Conservation (phyloP, 805 yeast species). For the Saturnispora gosingensis region DNA sequence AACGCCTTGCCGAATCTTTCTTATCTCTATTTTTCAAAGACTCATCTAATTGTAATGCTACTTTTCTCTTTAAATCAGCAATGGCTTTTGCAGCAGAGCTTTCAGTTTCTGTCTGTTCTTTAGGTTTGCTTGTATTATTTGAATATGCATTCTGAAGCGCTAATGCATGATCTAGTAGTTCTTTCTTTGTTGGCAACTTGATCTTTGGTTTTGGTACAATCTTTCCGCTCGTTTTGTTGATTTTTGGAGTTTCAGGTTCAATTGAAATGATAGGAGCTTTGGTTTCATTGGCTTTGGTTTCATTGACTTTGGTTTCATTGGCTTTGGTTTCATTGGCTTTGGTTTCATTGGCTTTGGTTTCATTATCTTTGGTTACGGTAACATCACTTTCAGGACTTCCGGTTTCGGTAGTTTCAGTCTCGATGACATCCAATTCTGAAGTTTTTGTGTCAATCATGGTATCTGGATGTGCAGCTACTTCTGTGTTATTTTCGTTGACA, state of each 20-base stretch:
- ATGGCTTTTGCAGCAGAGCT: not conserved
- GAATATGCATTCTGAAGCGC: not conserved
- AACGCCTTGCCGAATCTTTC: not conserved
- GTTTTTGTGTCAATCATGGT: not conserved
- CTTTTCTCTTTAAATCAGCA: constrained; percentile 1
- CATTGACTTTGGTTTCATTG: not conserved
- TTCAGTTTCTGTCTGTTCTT: not conserved
- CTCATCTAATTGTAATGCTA: not conserved
- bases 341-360: not conserved
- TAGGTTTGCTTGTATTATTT: not conserved
- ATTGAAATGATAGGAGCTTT: not conserved
- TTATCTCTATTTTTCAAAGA: not conserved
- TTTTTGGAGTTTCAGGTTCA: constrained; percentile 1
- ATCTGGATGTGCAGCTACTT: not conserved
- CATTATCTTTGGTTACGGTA: not conserved
- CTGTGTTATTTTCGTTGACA: not conserved
- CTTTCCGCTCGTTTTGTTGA: not conserved
- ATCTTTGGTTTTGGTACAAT: not conserved
- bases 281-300: no score
- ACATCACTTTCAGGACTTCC: not conserved
- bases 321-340: no score
- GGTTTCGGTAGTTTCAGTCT: not conserved
- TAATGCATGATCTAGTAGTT: not conserved
- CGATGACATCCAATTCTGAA: not conserved
- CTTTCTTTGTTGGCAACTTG: constrained; percentile 5